Base-by-base conservation (phyloP, 2,329 filamentous ascomycete genomes). In the Coniochaeta sp. region DNA sequence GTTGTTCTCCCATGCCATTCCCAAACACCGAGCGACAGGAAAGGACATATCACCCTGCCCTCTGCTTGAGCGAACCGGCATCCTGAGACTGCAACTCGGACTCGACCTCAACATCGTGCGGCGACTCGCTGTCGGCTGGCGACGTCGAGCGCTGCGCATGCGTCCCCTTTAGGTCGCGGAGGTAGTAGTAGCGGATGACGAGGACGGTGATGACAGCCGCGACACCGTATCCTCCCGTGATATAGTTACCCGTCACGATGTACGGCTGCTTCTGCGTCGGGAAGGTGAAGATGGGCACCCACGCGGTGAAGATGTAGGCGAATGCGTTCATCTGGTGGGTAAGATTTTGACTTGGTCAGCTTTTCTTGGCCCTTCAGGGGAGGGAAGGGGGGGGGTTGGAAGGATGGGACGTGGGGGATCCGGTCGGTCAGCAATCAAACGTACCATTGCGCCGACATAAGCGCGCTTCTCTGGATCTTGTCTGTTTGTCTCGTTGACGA, bases 261-360 rank as follows among this genome's bases (percentile, higher is more conserved):
- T 60, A 63, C 10, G 62, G 62, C 54, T 64, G 62, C 4, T 57
- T 51, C n/a, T 56, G 55, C n/a, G 62, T 56, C 8, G 61, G 61
- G 28, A 63, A 64, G 12, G 62, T 63, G 31, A 64, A 64, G 30
- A 64, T 63, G 4, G 58, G 56, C 1, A 64, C 53, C 62, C 61
- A 64, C 1, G 62, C 61, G n/a, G 57, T 58, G 52, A 63, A 63
- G 10, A 62, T 63, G 48, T 60, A 63, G 13, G 61, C 58, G 14
- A 62, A 63, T 0, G 58, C 59, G 24, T 63, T 64, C 61, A 63
- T 63, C 60, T 63, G n/a, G 9, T n/a, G 24, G 12, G 8, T n/a
- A n/a, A 30, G 27, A 12, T n/a, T n/a, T n/a, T n/a, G 27, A 30
- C 27, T 10, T 26, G n/a, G 38, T 30, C 13, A 20, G 31, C 7